A percentile compares a stretch with the other conserved stretches of the same genome.
These are phyloP conservation scores for Gomphus bonarii DNA, from an alignment of 1,284 basidiomycete genomes.

Conservation along the genomic window DNA sequence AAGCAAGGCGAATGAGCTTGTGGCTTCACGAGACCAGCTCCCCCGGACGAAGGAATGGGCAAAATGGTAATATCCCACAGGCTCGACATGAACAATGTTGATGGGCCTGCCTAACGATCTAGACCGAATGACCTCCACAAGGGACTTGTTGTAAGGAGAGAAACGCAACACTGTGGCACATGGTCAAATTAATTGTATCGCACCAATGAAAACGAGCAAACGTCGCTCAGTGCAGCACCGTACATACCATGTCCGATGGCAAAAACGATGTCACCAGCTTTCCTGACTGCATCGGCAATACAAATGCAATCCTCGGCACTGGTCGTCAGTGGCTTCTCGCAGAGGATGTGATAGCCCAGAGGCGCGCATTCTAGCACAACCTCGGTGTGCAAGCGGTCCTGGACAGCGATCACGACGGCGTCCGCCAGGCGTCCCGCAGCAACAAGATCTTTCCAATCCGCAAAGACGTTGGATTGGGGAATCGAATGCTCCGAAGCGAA, in stretches of 20 bases:
- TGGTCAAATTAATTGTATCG: neutral
- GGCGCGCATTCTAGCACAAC: conserved; percentile 63
- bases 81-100: conserved; percentile 71
- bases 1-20: conserved; percentile 74
- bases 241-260: conserved; percentile 73
- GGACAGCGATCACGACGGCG: conserved; percentile 68
- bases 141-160: conserved; percentile 66
- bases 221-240: neutral
- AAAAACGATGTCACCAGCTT: conserved; percentile 56
- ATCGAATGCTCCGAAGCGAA: conserved; percentile 50
- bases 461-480: conserved; percentile 56
- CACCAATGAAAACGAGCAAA: neutral
- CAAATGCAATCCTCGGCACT: conserved; percentile 57
- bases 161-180: conserved; percentile 64
- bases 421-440: conserved; percentile 69
- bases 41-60: conserved; percentile 81
- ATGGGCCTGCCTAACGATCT: conserved; percentile 65
- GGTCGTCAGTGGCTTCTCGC: conserved; percentile 88
- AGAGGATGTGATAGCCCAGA: conserved; percentile 79
- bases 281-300: conserved; percentile 63
- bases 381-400: conserved; percentile 68
- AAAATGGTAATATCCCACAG: conserved; percentile 74
- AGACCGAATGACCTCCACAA: conserved; percentile 62
- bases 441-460: conserved; percentile 62
- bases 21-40: conserved; percentile 62